These are phyloP conservation scores for Mortierella sp. DNA, from an alignment of 371 early-diverging fungal species.

Conservation along the genomic window DNA sequence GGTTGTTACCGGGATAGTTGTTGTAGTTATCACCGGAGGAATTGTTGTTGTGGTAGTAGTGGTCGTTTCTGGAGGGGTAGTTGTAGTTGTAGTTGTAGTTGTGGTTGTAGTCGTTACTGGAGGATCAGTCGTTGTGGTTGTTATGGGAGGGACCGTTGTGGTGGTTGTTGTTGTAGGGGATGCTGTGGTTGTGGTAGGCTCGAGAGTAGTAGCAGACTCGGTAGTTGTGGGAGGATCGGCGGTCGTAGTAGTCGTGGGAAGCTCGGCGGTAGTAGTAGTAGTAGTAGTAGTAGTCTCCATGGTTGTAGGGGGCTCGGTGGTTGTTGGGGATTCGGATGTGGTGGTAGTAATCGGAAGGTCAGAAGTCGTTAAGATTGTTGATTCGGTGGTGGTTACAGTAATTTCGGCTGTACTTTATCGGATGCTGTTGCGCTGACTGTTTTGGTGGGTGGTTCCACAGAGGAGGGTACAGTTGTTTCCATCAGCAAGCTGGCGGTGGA, in stretches of 20 bases:
- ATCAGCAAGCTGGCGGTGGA: slow-evolving; percentile 1
- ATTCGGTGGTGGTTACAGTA: not conserved
- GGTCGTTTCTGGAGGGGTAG: not conserved
- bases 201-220: not conserved
- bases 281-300: not conserved
- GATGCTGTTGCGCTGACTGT: not conserved
- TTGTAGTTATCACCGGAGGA: not conserved
- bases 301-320: slow-evolving; percentile 1
- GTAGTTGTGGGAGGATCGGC: slow-evolving; percentile 2
- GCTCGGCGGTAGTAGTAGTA: not conserved
- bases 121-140: slow-evolving; percentile 6
- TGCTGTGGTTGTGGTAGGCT: not conserved
- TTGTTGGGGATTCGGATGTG: not conserved
- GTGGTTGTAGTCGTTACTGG: slow-evolving; percentile 12
- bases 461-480: not conserved
- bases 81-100: slow-evolving; percentile 1
- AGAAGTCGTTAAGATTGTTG: not conserved
- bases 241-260: not conserved
- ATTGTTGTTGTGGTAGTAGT: slow-evolving; percentile 3
- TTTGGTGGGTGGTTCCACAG: slow-evolving; percentile 2
- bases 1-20: not conserved
- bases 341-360: not conserved
- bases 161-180: not conserved
- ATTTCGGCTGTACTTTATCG: not conserved
- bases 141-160: slow-evolving; percentile 3